Evolutionary conservation across 1,139 yeast genomes (phyloP).

Genomic region (Lodderomyces theae): DNA sequence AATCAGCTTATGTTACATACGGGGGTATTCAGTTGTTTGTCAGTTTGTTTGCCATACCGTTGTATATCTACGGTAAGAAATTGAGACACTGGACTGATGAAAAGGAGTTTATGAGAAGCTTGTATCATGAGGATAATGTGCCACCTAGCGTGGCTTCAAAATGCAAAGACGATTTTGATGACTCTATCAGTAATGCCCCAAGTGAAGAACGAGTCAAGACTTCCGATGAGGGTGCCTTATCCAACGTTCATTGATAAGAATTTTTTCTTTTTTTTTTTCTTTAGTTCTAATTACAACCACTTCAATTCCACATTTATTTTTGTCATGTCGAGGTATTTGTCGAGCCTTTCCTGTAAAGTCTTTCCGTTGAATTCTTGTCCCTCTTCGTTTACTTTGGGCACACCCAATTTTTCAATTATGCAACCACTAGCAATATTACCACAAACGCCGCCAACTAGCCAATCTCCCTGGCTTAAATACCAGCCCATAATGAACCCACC

Average conservation of each 20-base stretch:
- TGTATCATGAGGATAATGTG: conserved; percentile 30
- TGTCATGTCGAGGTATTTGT: conserved; percentile 21
- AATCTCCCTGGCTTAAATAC: conserved; percentile 44
- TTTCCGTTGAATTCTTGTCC: conserved; percentile 55
- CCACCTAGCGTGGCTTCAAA: conserved; percentile 13
- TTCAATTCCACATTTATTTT: conserved; percentile 7
- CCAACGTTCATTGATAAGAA: too few species aligned
- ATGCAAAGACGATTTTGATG: conserved; percentile 1
- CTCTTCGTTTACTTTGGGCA: conserved; percentile 42
- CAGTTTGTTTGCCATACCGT: conserved; percentile 49
- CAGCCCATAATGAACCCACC: conserved; percentile 76
- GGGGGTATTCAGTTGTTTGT: conserved; percentile 52
- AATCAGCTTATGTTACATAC: conserved; percentile 49
- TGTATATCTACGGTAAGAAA: conserved; percentile 56
- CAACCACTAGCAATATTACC: conserved; percentile 81
- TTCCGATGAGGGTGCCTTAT: too few species aligned
- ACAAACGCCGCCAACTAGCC: conserved; percentile 56
- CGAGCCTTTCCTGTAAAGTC: conserved; percentile 28
- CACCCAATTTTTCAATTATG: conserved; percentile 74
- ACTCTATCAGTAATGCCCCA: conserved; percentile 1
- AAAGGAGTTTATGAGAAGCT: conserved; percentile 32
- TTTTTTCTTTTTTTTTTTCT: too few species aligned
- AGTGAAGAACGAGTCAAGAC: background rate
- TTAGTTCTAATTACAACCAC: conserved; percentile 4
- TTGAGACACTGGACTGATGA: conserved; percentile 51